Base-by-base conservation (phyloP, 1,284 basidiomycete genomes). In the Microbotryum intermedium region DNA sequence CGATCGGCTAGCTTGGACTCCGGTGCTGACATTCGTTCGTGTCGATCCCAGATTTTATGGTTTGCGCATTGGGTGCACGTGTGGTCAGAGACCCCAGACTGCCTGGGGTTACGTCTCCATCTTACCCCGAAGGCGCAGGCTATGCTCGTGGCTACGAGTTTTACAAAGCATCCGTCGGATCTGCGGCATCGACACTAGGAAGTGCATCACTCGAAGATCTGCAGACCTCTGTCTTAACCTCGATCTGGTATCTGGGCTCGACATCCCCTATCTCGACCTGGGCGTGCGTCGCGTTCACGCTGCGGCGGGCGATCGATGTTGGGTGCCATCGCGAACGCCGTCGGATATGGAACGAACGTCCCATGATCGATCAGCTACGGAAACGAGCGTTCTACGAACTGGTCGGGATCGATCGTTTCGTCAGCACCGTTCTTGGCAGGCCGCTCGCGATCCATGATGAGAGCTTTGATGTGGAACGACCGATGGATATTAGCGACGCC, bases 391-490 rank as follows among this genome's bases (percentile, higher is more conserved):
- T 91, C 73, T 90, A 88, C 88, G 87, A 30, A 4, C 55, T 69
- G 21, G 48, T 47, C 30, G 18, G 50, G 1, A 13, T 69, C 42
- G 68, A 70, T 46, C 57, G 58, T 16, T 57, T 29, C 57, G 39
- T 64, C 34, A 20, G 11, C 25, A 50, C 25, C 42, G 46, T 48
- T 20, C 78, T 92, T 21, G 90, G 90, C 11, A 77, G 90, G 26
- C 87, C 89, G 0, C 85, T 87, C 71, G 85, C 85, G 4, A 83
- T 90, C 49, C 86, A 89, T 61, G 88, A 90, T 62, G 87, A 90
- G 72, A 90, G 91, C 69, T 85, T 87, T 67, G 88, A 91, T 69
- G 75, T 87, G 5, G 84, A 87, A 44, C 78, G 86, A 52, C 88
- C 88, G 1, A 76, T 87, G 9, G 87, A 88, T 70, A 84, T 92